Evolutionary conservation across 2,329 filamentous ascomycete genomes (phyloP).

Genomic region (Colletotrichum incanum): DNA sequence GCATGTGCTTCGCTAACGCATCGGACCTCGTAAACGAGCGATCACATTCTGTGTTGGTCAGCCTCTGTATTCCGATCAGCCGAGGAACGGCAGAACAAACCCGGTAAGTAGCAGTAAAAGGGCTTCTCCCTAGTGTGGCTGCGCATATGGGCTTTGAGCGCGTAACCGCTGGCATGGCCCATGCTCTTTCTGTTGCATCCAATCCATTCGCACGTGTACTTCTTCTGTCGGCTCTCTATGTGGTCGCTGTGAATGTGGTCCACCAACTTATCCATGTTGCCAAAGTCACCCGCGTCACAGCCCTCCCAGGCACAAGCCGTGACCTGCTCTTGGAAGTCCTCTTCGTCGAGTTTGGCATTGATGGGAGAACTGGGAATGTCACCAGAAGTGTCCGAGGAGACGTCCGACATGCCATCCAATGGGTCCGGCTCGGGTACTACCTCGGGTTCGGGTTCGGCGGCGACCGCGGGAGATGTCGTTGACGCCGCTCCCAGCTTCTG

Average conservation of each 20-base stretch:
- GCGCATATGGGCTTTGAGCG: constrained; percentile 95
- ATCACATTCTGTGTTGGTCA: constrained; percentile 83
- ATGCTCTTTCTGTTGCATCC: constrained; percentile 91
- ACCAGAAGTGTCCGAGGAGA: constrained; percentile 92
- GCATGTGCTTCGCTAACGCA: constrained; percentile 97
- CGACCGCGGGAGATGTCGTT: constrained; percentile 63
- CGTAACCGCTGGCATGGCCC: constrained; percentile 95
- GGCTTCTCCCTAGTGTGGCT: constrained; percentile 99
- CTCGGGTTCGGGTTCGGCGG: constrained; percentile 41
- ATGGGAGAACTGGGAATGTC: constrained; percentile 82
- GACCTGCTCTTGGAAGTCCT: constrained; percentile 83
- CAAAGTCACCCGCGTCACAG: constrained; percentile 78
- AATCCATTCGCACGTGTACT: constrained; percentile 98
- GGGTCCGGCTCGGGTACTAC: constrained; percentile 62
- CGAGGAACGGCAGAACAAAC: constrained; percentile 63
- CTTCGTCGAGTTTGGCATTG: constrained; percentile 79
- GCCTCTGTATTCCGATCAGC: neutral
- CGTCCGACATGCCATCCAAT: constrained; percentile 75
- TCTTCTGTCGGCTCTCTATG: constrained; percentile 93
- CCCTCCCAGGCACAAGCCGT: constrained; percentile 85
- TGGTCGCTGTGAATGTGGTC: constrained; percentile 93
- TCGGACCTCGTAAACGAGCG: constrained; percentile 96
- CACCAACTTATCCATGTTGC: constrained; percentile 86
- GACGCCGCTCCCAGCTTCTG: constrained; percentile 55
- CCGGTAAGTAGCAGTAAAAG: constrained; percentile 95